Base-by-base conservation (phyloP, 805 yeast genomes). In the Monosporozyma servazzii region DNA sequence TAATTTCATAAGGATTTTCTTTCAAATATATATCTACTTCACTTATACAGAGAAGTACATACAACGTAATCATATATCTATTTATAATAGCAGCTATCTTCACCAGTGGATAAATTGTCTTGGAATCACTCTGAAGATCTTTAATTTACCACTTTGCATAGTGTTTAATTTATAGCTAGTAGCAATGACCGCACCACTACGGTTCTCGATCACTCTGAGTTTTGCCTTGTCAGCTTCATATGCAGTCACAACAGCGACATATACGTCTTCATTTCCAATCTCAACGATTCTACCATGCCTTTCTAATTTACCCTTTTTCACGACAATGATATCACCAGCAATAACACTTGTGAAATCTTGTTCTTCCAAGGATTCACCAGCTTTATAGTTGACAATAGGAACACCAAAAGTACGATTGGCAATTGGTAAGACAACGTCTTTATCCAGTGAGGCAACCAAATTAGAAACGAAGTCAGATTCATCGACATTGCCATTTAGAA, bases 321-420 rank as follows among this genome's bases (percentile, higher is more conserved):
- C 77, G 48, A 88, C 86, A 42, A 88, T 68, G 9, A 91, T 75
- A 66, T 93, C 98, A 53, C 99, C 99, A 0, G 95, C 83, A 47
- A 78, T 75, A 50, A 89, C 77, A 41, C 81, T 85, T 50, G 80
- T 88, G 30, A 69, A 60, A 57, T 77, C 81, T 15, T 75, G 68
- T 9, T n/a, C 43, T 6, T 80, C 76, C 6, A 74, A 71, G 2
- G 72, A 59, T 52, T 71, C 74, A 53, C 73, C 75, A 17, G 66
- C 59, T 82, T 89, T 54, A 85, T 75, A 21, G 78, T 75, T n/a
- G 77, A 65, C 51, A 15, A 68, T 45, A 13, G 64, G 53, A 2
- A 58, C 83, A 40, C 98, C 98, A 64, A 72, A 86, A 0, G 86
- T 76, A 57, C 84, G 80, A 37, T 69, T 65, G 0, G 88, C 95